Conservation (phyloP, 1,139 yeast species). For the Petasospora rhodanensis region DNA sequence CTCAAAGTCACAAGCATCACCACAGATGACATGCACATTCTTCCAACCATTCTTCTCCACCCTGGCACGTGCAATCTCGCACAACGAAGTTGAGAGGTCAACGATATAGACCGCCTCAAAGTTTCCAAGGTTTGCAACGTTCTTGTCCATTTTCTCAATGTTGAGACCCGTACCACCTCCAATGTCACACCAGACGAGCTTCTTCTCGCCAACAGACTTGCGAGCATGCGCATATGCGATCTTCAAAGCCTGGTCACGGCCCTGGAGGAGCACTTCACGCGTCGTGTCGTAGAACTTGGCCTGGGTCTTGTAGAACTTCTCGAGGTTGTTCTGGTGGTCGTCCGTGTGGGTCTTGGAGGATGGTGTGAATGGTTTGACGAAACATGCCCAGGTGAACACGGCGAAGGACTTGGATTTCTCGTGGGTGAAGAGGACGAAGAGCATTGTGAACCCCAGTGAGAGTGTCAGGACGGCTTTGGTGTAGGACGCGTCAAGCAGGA, state of each 20-base stretch:
- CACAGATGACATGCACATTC: slow-evolving; percentile 65
- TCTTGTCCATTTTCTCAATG: slow-evolving; percentile 66
- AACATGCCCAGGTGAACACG: slow-evolving; percentile 46
- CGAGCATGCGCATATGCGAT: slow-evolving; percentile 54
- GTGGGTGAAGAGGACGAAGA: slow-evolving; percentile 7
- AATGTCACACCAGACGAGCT: slow-evolving; percentile 74
- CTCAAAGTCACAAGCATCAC: slow-evolving; percentile 69
- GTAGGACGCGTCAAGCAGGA: too few species aligned
- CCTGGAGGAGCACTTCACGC: slow-evolving; percentile 59
- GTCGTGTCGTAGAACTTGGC: slow-evolving; percentile 74
- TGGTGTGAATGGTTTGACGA: slow-evolving; percentile 59
- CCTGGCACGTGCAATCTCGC: slow-evolving; percentile 64
- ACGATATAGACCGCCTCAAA: slow-evolving; percentile 68
- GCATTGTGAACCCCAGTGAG: too few species aligned
- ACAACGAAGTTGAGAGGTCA: slow-evolving; percentile 72
- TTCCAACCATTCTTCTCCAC: slow-evolving; percentile 51
- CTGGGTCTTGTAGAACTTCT: slow-evolving; percentile 68
- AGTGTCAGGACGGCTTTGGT: too few species aligned
- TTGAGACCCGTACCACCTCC: slow-evolving; percentile 88
- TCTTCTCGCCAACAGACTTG: slow-evolving; percentile 25
- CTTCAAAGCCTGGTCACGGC: slow-evolving; percentile 61
- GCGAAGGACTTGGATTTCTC: slow-evolving; percentile 20
- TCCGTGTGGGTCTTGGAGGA: slow-evolving; percentile 35
- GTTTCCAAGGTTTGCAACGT: slow-evolving; percentile 42
- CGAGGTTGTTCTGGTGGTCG: slow-evolving; percentile 64